Conservation (phyloP, 1,284 basidiomycete genomes). For the Dichomitus squalens region DNA sequence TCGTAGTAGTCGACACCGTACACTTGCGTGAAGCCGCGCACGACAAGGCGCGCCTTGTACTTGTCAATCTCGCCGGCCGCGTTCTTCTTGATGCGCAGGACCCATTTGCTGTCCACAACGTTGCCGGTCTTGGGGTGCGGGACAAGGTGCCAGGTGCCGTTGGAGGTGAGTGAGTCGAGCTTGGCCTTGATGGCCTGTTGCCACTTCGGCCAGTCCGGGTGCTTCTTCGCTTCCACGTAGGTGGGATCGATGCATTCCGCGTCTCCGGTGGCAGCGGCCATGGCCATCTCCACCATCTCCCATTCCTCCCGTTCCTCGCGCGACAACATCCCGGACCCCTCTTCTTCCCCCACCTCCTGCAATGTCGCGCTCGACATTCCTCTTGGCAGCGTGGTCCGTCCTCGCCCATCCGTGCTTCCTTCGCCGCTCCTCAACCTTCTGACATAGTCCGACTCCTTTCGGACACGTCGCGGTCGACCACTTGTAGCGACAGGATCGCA, state of each 20-base stretch:
- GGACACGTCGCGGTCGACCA: neutral
- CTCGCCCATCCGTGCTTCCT: neutral
- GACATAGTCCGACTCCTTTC: neutral
- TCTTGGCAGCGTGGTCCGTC: neutral
- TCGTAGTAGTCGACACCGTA: conserved; percentile 41
- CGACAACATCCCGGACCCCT: neutral
- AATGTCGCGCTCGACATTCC: neutral
- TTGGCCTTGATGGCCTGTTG: conserved; percentile 33
- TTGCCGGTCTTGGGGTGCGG: conserved; percentile 23
- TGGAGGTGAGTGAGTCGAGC: conserved; percentile 22
- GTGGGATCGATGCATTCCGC: conserved; percentile 20
- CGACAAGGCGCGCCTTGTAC: too few species aligned
- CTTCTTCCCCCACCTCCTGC: neutral
- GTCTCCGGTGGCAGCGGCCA: conserved; percentile 13
- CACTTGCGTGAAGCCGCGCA: conserved; percentile 43
- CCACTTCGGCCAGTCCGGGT: conserved; percentile 27
- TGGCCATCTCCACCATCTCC: conserved; percentile 6
- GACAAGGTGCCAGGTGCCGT: conserved; percentile 29
- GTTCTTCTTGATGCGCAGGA: conserved; percentile 37
- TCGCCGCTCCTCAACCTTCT: neutral
- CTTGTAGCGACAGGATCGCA: neutral
- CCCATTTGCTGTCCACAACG: conserved; percentile 33
- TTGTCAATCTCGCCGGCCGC: conserved; percentile 29
- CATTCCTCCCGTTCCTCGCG: neutral
- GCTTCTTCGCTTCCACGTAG: conserved; percentile 22